phyloP scores from a whole-genome alignment of 1,284 basidiomycete genomes.

The Takashimella koratensis region DNA sequence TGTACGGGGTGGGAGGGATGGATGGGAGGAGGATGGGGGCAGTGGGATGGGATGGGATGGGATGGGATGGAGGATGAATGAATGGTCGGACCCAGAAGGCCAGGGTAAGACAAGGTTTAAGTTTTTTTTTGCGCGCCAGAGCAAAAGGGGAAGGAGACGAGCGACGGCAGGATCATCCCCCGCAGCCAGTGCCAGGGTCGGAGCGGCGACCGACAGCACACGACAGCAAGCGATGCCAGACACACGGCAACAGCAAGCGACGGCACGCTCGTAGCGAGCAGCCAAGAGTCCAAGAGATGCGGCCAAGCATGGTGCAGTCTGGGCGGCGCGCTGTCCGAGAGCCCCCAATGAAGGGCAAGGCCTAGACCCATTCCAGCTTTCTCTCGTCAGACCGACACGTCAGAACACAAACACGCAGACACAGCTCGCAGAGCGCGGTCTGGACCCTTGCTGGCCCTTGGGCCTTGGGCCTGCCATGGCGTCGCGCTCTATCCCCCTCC shows the following conservation, averaged over 20 bases:
- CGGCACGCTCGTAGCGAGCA: background rate
- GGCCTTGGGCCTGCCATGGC: background rate
- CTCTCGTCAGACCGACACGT: background rate
- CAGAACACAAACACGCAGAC: too few relatives aligned
- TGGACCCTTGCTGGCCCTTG: too few relatives aligned
- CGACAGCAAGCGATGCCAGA: background rate
- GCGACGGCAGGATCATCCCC: slow-evolving; percentile 56
- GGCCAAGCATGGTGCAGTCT: too few relatives aligned
- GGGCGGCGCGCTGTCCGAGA: background rate
- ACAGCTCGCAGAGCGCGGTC: too few relatives aligned
- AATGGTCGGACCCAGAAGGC: too few relatives aligned
- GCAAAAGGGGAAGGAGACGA: slow-evolving; percentile 56
- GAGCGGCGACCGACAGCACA: background rate
- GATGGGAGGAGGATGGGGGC: background rate
- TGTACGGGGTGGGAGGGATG: background rate
- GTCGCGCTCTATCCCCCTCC: background rate
- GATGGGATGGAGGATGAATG: too few relatives aligned
- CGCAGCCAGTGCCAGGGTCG: too few relatives aligned
- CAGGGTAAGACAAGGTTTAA: background rate
- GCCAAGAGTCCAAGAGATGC: too few relatives aligned
- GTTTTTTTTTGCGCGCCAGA: too few relatives aligned
- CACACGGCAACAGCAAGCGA: background rate
- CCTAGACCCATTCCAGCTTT: background rate
- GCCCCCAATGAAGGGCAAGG: background rate
- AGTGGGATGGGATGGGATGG: background rate